A percentile compares a stretch with the other conserved stretches of the same genome.
Evolutionary conservation across 805 yeast species (phyloP).

Genomic region (Ascoidea tarda): DNA sequence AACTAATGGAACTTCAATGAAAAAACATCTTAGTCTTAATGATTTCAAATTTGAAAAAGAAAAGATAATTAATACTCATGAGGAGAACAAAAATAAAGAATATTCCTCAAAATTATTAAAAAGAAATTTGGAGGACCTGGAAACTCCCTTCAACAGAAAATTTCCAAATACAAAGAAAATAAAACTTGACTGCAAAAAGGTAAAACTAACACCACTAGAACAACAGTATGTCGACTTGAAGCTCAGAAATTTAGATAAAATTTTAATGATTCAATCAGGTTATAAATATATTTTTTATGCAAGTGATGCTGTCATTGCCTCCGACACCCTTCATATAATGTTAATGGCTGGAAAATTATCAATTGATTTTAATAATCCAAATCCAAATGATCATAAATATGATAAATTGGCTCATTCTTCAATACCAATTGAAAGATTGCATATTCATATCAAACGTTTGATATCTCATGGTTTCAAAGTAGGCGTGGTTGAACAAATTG

Average conservation of each 20-base stretch:
- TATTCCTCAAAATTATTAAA: too few relatives aligned
- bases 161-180: too few relatives aligned
- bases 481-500: constrained; percentile 78
- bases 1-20: too few relatives aligned
- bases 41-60: too few relatives aligned
- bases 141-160: too few relatives aligned
- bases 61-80: too few relatives aligned
- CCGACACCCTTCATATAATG: constrained; percentile 55
- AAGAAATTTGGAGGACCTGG: too few relatives aligned
- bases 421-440: constrained; percentile 66
- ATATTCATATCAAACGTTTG: constrained; percentile 62
- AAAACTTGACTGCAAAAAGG: constrained; percentile 1
- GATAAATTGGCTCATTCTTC: constrained; percentile 69
- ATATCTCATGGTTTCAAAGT: constrained; percentile 64
- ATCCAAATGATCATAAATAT: constrained; percentile 33
- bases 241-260: constrained; percentile 40
- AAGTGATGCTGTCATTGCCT: constrained; percentile 62
- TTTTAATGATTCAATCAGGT: constrained; percentile 80
- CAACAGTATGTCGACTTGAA: constrained; percentile 63
- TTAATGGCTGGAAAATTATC: constrained; percentile 55
- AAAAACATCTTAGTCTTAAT: too few relatives aligned
- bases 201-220: constrained; percentile 60
- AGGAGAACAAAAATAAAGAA: too few relatives aligned
- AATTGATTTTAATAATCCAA: constrained; percentile 26
- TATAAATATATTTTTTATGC: constrained; percentile 85